Evolutionary conservation across 75 land plant genomes (phyloP).

Genomic region (Selaginella moellendorffii): DNA sequence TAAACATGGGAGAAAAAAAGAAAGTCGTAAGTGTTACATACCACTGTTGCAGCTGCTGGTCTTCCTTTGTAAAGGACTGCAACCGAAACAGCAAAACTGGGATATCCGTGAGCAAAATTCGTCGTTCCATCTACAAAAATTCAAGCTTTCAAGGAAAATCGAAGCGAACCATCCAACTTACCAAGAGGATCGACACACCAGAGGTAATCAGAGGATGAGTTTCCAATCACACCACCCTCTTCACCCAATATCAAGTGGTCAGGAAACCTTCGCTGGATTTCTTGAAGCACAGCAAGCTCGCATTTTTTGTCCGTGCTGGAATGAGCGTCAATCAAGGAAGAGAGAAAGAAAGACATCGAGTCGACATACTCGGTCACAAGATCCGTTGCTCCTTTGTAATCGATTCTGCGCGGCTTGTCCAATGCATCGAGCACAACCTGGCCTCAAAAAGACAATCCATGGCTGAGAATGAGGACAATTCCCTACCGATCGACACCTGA

Average conservation of each 20-base stretch:
- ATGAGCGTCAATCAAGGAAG: neutral
- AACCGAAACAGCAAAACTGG: slow-evolving; percentile 95
- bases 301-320: slow-evolving; percentile 81
- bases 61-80: slow-evolving; percentile 84
- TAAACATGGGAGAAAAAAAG: neutral
- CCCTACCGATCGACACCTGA: slow-evolving; percentile 29
- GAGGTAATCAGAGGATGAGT: slow-evolving; percentile 79
- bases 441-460: neutral
- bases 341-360: neutral
- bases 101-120: slow-evolving; percentile 98
- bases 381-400: slow-evolving; percentile 79
- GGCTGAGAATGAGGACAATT: neutral
- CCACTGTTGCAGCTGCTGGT: slow-evolving; percentile 92
- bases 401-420: slow-evolving; percentile 70
- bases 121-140: slow-evolving; percentile 82
- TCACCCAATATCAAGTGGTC: slow-evolving; percentile 91
- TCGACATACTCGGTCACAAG: slow-evolving; percentile 88
- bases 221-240: slow-evolving; percentile 89
- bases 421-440: slow-evolving; percentile 98
- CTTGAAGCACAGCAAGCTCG: slow-evolving; percentile 68
- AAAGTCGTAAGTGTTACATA: slow-evolving; percentile 16
- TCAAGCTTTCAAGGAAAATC: no score
- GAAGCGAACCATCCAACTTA: no score
- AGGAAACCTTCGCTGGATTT: slow-evolving; percentile 47
- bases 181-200: slow-evolving; percentile 99